These are phyloP conservation scores for Beauveria australis DNA, from an alignment of 2,329 filamentous ascomycete species.

Conservation along the genomic window DNA sequence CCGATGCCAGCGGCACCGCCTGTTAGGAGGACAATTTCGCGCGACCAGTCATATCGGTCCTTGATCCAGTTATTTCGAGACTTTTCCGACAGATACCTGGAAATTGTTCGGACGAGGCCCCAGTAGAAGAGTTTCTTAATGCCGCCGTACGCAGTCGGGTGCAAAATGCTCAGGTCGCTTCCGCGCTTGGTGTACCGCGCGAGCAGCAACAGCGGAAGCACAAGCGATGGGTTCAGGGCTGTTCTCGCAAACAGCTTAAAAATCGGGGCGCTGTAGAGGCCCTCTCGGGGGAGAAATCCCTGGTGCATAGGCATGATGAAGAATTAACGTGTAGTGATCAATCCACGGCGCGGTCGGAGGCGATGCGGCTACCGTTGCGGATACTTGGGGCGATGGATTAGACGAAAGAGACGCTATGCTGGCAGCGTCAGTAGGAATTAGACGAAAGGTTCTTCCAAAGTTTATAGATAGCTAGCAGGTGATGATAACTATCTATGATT, in stretches of 20 bases:
- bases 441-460: background rate
- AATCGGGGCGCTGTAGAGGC: constrained; percentile 53
- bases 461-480: background rate
- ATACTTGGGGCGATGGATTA: background rate
- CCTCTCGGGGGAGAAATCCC: constrained; percentile 46
- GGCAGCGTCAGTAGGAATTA: background rate
- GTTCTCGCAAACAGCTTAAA: constrained; percentile 50
- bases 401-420: background rate
- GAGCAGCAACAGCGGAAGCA: constrained; percentile 55
- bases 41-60: constrained; percentile 53
- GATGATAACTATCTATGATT: background rate
- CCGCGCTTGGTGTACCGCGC: constrained; percentile 57
- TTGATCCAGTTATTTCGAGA: constrained; percentile 28
- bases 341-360: background rate
- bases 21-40: constrained; percentile 65
- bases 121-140: constrained; percentile 31
- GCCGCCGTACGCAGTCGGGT: constrained; percentile 41
- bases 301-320: constrained; percentile 34
- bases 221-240: constrained; percentile 54
- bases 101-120: constrained; percentile 20
- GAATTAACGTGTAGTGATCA: background rate
- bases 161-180: constrained; percentile 42
- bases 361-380: background rate
- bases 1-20: constrained; percentile 71
- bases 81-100: constrained; percentile 25